Percentiles rank a stretch among this genome's conserved stretches.
These are phyloP conservation scores for Sphagnum magellanicum DNA, from an alignment of 228 moss, liverwort and hornwort genomes.

Conservation along the genomic window DNA sequence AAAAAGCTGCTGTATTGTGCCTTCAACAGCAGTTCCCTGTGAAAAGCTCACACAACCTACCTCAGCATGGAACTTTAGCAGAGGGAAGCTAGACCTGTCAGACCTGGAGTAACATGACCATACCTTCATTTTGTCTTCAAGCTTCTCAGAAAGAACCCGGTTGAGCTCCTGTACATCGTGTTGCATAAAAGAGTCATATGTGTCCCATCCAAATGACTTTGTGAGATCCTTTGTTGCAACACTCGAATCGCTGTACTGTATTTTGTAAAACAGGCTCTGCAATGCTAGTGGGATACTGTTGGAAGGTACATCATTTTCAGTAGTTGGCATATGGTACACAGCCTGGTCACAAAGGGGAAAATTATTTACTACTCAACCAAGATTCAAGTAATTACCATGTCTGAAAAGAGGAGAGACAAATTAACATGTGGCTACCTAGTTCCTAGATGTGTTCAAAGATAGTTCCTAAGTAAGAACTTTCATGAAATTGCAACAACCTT, in stretches of 20 bases:
- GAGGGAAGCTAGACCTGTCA: neutral
- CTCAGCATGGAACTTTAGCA: no score
- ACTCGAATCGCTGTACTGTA: slow-evolving; percentile 97
- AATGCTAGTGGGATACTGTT: slow-evolving; percentile 97
- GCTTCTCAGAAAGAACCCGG: slow-evolving; percentile 94
- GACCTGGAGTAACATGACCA: slow-evolving; percentile 4
- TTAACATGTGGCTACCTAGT: neutral
- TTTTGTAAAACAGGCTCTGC: slow-evolving; percentile 98
- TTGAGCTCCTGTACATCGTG: slow-evolving; percentile 99
- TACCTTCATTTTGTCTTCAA: slow-evolving; percentile 99
- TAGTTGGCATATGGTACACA: slow-evolving; percentile 99
- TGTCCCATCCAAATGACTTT: slow-evolving; percentile 99
- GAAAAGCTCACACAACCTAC: slow-evolving; percentile 1
- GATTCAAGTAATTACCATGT: neutral
- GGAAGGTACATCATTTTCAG: slow-evolving; percentile 97
- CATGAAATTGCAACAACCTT: no score
- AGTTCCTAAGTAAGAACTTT: no score
- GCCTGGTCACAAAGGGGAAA: slow-evolving; percentile 29
- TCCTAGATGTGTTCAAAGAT: no score
- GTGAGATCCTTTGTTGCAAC: slow-evolving; percentile 99
- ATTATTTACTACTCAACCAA: neutral
- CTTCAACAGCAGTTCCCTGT: slow-evolving; percentile 98
- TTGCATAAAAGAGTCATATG: slow-evolving; percentile 98
- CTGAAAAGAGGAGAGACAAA: neutral
- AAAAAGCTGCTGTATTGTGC: slow-evolving; percentile 96